A percentile compares a stretch with the other conserved stretches of the same genome.
These are phyloP conservation scores for Plantago ovata DNA, from an alignment of 257 asterid genomes.

Conservation along the genomic window DNA sequence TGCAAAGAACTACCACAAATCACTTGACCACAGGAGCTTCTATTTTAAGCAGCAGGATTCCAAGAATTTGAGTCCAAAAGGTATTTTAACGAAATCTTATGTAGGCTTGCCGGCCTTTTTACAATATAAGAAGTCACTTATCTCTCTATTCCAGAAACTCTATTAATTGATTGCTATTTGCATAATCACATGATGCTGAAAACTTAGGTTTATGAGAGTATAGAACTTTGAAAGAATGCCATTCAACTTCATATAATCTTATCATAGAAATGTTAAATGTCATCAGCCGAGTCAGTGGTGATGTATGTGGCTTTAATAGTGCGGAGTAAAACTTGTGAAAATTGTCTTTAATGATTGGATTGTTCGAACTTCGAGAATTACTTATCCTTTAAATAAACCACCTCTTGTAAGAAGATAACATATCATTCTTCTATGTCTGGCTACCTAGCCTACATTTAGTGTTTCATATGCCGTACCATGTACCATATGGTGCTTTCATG, in stretches of 20 bases:
- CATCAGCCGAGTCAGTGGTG: slow-evolving; percentile 9
- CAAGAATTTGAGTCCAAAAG: slow-evolving; percentile 86
- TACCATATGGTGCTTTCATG: no score
- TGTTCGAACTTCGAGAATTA: no score
- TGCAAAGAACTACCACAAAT: slow-evolving; percentile 85
- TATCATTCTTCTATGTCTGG: slow-evolving; percentile 11
- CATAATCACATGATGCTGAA: slow-evolving; percentile 11
- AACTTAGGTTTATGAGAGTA: slow-evolving; percentile 9
- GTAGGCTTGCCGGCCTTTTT: slow-evolving; percentile 23
- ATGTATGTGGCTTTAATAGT: slow-evolving; percentile 11
- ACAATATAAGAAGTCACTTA: slow-evolving; percentile 17
- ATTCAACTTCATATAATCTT: background rate
- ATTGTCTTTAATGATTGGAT: slow-evolving; percentile 5
- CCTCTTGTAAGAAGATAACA: background rate
- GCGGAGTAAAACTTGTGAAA: slow-evolving; percentile 6
- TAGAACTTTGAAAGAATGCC: slow-evolving; percentile 4
- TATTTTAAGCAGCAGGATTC: slow-evolving; percentile 96
- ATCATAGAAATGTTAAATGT: slow-evolving; percentile 9
- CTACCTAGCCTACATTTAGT: background rate
- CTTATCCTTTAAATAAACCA: no score
- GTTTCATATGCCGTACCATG: no score
- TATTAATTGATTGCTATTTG: slow-evolving; percentile 6
- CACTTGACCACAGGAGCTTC: slow-evolving; percentile 97
- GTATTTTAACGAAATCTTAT: slow-evolving; percentile 42
- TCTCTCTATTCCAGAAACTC: slow-evolving; percentile 12